Conservation (phyloP, 2,329 filamentous ascomycete genomes). For the Escovopsis sp. region DNA sequence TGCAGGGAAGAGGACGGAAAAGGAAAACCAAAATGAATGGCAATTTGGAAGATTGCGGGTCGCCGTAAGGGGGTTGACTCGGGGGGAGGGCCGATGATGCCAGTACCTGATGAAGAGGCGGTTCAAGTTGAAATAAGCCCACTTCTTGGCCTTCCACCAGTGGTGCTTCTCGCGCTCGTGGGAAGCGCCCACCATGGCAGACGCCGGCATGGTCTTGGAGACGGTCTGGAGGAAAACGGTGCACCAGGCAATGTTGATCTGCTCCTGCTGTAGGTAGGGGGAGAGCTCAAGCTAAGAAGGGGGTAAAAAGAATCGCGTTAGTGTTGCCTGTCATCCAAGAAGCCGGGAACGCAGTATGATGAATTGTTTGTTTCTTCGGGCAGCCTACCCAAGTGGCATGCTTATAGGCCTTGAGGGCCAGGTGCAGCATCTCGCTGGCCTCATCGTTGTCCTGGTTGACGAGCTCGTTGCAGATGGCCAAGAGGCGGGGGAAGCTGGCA, state of each 20-base stretch:
- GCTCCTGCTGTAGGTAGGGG: constrained; percentile 58
- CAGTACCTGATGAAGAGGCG: constrained; percentile 81
- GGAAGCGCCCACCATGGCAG: constrained; percentile 67
- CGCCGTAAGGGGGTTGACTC: not conserved
- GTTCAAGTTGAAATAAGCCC: constrained; percentile 96
- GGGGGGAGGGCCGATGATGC: too few species aligned
- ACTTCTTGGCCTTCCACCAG: constrained; percentile 99
- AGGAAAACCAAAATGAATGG: too few species aligned
- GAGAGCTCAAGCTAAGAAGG: constrained; percentile 65
- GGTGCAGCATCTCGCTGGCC: constrained; percentile 90
- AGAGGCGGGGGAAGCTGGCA: constrained; percentile 72
- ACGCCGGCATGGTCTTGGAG: constrained; percentile 65
- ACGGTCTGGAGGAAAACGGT: constrained; percentile 86
- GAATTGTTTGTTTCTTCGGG: constrained; percentile 7
- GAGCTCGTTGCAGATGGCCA: constrained; percentile 75
- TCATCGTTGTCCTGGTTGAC: constrained; percentile 86
- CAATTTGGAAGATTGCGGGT: too few species aligned
- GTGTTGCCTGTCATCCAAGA: not conserved
- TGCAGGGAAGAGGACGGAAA: not conserved
- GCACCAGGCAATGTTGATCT: constrained; percentile 87
- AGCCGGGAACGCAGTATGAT: not conserved
- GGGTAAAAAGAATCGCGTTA: constrained; percentile 10
- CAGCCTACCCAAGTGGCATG: constrained; percentile 75
- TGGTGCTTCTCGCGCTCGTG: constrained; percentile 85
- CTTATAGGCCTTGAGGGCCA: constrained; percentile 93